Conservation (phyloP, 208 protist genomes). For the Crithidia bombi region DNA sequence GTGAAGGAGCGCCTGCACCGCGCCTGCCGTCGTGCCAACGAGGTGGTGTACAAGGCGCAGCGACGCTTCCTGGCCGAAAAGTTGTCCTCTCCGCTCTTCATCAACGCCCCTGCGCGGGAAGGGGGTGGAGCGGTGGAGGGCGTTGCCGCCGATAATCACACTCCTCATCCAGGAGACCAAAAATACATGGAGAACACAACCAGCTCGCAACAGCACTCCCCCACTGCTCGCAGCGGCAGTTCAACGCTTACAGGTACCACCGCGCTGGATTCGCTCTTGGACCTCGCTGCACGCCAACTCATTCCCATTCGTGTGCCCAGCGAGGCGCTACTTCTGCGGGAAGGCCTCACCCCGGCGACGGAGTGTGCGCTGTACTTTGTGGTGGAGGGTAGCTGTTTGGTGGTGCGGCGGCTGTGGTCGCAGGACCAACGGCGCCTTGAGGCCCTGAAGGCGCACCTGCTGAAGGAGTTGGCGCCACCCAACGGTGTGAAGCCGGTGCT, state of each 20-base stretch:
- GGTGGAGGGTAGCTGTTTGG: conserved; percentile 49
- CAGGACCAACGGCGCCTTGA: conserved; percentile 33
- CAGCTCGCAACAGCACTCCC: background rate
- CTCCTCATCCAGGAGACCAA: background rate
- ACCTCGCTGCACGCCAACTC: conserved; percentile 35
- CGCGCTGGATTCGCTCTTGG: conserved; percentile 8
- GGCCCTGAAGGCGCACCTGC: conserved; percentile 17
- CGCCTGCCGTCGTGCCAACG: conserved; percentile 37
- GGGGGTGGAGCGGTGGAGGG: too few species aligned
- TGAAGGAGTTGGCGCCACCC: conserved; percentile 20
- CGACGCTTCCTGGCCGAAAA: conserved; percentile 39
- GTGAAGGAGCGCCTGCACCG: conserved; percentile 37
- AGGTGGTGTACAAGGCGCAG: conserved; percentile 38
- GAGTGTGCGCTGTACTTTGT: conserved; percentile 78
- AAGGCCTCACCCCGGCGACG: conserved; percentile 39
- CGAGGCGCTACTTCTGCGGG: conserved; percentile 54
- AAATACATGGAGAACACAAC: background rate
- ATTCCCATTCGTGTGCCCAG: conserved; percentile 58
- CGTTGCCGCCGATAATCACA: background rate
- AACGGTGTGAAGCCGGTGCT: conserved; percentile 12
- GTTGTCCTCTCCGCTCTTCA: conserved; percentile 37
- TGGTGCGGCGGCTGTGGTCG: conserved; percentile 50
- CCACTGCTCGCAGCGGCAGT: background rate
- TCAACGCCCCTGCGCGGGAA: background rate
- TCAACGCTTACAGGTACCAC: background rate